phyloP scores from a whole-genome alignment of 345 rosid species.

The Salix koriyanagi region DNA sequence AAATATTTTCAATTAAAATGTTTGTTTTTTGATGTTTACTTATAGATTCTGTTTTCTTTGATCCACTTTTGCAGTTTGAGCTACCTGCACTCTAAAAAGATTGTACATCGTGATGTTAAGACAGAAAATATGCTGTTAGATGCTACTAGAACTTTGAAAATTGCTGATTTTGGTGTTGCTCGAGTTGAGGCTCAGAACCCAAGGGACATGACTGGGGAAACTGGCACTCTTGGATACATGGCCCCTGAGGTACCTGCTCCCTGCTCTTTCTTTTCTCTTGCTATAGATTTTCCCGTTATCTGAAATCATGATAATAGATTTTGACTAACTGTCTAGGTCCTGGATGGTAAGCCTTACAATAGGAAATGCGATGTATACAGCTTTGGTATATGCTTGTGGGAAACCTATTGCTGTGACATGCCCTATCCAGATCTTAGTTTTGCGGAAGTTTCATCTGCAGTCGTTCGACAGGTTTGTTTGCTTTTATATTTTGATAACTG shows the following conservation, averaged over 20 bases:
- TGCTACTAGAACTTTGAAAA: conserved; percentile 25
- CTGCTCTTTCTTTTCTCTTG: not conserved
- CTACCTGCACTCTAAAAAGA: conserved; percentile 32
- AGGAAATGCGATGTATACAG: conserved; percentile 36
- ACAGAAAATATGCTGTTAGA: conserved; percentile 32
- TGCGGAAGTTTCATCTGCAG: conserved; percentile 30
- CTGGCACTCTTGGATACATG: conserved; percentile 36
- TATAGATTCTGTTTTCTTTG: not conserved
- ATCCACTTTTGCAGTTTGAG: conserved; percentile 21
- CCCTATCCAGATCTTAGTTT: conserved; percentile 32
- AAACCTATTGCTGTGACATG: conserved; percentile 33
- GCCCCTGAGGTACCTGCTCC: conserved; percentile 28
- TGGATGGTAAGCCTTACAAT: conserved; percentile 34
- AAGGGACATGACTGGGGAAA: conserved; percentile 37
- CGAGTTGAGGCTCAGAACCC: conserved; percentile 39
- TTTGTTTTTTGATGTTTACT: not conserved
- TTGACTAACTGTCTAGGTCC: conserved; percentile 17
- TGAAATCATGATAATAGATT: not conserved
- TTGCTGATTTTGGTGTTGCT: conserved; percentile 37
- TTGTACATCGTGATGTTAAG: conserved; percentile 38
- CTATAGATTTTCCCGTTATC: not conserved
- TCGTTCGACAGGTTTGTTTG: conserved; percentile 31
- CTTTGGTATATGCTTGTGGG: conserved; percentile 39
- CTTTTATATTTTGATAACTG: not conserved
- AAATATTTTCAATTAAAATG: not conserved